A percentile compares a stretch with the other conserved stretches of the same genome.
Conservation (phyloP, 2,329 filamentous ascomycete genomes). For the Penicillium sp. region DNA sequence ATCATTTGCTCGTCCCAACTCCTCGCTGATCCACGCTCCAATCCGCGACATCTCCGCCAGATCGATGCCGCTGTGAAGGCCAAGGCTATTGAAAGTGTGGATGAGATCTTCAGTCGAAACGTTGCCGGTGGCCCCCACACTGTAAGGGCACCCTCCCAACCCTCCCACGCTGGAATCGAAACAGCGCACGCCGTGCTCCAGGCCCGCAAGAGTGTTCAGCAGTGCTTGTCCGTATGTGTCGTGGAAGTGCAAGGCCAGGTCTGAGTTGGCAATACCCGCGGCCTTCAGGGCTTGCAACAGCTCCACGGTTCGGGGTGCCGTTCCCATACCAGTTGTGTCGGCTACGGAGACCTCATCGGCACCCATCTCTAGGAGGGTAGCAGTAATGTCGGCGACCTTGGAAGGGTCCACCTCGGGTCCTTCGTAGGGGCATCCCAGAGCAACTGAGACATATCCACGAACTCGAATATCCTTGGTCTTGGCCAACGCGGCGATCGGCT, state of each 20-base stretch:
- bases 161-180: constrained; percentile 65
- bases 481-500: constrained; percentile 56
- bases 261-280: constrained; percentile 59
- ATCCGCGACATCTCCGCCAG: constrained; percentile 56
- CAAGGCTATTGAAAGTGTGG: constrained; percentile 60
- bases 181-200: constrained; percentile 62
- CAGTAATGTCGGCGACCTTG: constrained; percentile 61
- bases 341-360: constrained; percentile 65
- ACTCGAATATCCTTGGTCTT: constrained; percentile 57
- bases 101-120: constrained; percentile 64
- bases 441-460: constrained; percentile 64
- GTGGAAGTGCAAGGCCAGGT: constrained; percentile 65
- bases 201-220: constrained; percentile 60
- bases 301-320: constrained; percentile 58
- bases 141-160: constrained; percentile 64
- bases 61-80: constrained; percentile 59
- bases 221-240: constrained; percentile 66
- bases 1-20: constrained; percentile 53
- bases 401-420: constrained; percentile 60
- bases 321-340: constrained; percentile 68
- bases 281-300: constrained; percentile 58
- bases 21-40: constrained; percentile 56
- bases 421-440: constrained; percentile 65
- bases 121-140: constrained; percentile 65
- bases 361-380: constrained; percentile 62